Evolutionary conservation across 108 stramenopile species (phyloP).

Genomic region (Cylindrotheca closterium): DNA sequence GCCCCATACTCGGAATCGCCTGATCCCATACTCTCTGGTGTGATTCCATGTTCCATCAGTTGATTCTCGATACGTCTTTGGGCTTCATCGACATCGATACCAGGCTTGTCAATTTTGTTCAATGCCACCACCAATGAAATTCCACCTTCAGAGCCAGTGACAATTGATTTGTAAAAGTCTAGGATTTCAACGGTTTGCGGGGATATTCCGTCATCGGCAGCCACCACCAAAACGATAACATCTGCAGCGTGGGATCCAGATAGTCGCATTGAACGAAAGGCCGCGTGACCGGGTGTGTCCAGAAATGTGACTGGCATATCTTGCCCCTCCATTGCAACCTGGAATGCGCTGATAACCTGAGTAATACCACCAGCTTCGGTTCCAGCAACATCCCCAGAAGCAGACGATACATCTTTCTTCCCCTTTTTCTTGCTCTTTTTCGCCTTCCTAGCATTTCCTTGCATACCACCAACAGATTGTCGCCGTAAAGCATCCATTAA

Average conservation of each 20-base stretch:
- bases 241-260: slow-evolving; percentile 93
- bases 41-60: slow-evolving; percentile 85
- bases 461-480: slow-evolving; percentile 52
- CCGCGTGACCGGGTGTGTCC: slow-evolving; percentile 98
- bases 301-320: slow-evolving; percentile 84
- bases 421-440: slow-evolving; percentile 22
- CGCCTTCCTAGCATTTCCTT: slow-evolving; percentile 1
- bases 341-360: slow-evolving; percentile 94
- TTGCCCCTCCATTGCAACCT: slow-evolving; percentile 58
- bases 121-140: slow-evolving; percentile 92
- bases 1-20: slow-evolving; percentile 74
- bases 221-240: slow-evolving; percentile 93
- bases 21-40: slow-evolving; percentile 47
- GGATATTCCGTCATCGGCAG: slow-evolving; percentile 95
- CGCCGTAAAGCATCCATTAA: slow-evolving; percentile 93
- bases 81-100: slow-evolving; percentile 79
- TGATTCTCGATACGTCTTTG: slow-evolving; percentile 79
- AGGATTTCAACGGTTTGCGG: slow-evolving; percentile 95
- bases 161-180: slow-evolving; percentile 87
- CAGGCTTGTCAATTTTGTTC: slow-evolving; percentile 94
- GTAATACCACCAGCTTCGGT: slow-evolving; percentile 99
- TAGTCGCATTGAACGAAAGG: slow-evolving; percentile 91
- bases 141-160: slow-evolving; percentile 52
- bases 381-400: slow-evolving; percentile 67
- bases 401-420: slow-evolving; percentile 14